Conservation (phyloP, 345 rosid species). For the Limnanthes douglasii region DNA sequence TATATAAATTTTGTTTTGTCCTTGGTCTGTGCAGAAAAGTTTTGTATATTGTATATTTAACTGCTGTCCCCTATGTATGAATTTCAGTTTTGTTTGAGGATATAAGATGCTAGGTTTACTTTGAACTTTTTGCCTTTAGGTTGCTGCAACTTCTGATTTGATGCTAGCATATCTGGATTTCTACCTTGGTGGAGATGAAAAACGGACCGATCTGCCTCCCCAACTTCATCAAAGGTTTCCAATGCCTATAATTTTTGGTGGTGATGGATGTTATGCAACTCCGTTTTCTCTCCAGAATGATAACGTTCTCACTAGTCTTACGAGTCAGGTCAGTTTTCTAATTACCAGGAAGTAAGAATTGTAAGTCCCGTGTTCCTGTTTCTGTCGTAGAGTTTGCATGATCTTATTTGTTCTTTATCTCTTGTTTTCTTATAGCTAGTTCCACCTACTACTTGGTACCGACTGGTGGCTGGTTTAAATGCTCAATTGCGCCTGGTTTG, state of each 20-base stretch:
- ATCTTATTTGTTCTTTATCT: neutral
- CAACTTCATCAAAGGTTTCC: conserved; percentile 64
- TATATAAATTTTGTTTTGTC: neutral
- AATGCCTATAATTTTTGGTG: conserved; percentile 64
- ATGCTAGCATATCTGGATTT: conserved; percentile 84
- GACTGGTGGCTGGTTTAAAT: conserved; percentile 84
- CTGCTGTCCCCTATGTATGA: neutral
- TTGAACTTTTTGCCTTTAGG: conserved; percentile 29
- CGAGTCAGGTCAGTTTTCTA: conserved; percentile 58
- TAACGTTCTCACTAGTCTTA: conserved; percentile 68
- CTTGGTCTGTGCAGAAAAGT: neutral
- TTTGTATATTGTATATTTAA: neutral
- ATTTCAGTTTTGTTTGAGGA: neutral
- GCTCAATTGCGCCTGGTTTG: conserved; percentile 79
- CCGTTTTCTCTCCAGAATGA: conserved; percentile 78
- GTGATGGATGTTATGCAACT: conserved; percentile 91
- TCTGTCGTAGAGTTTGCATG: neutral
- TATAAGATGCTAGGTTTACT: neutral
- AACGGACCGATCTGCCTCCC: conserved; percentile 79
- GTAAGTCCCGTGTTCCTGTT: conserved; percentile 4
- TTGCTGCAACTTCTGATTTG: conserved; percentile 70
- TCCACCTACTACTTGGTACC: conserved; percentile 88
- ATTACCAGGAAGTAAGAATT: neutral
- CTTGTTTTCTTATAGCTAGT: conserved; percentile 34
- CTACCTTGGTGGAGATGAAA: conserved; percentile 94